Percentiles rank a stretch among this genome's conserved stretches.
phyloP scores from a whole-genome alignment of 2,329 filamentous ascomycete genomes.

The Pseudogymnoascus sp. region DNA sequence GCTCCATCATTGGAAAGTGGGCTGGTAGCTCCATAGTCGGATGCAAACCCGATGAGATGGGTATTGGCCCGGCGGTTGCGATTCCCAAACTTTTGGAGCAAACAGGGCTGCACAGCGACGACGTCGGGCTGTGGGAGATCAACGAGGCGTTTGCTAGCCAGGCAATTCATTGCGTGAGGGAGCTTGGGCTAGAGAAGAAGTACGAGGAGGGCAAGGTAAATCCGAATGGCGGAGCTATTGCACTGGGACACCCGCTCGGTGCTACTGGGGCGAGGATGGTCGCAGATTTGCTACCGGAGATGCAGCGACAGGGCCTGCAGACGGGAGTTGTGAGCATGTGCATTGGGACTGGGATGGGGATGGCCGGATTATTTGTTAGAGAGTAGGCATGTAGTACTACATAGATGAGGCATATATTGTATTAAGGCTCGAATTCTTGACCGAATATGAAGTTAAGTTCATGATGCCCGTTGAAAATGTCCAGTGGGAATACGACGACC shows the following conservation, averaged over 20 bases:
- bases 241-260: slow-evolving; percentile 84
- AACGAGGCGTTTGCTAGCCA: slow-evolving; percentile 74
- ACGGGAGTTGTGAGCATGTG: slow-evolving; percentile 90
- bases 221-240: slow-evolving; percentile 87
- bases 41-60: slow-evolving; percentile 88
- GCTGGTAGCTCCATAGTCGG: slow-evolving; percentile 68
- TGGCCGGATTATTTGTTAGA: slow-evolving; percentile 59
- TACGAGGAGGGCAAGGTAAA: slow-evolving; percentile 68
- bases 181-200: slow-evolving; percentile 55
- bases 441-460: not conserved
- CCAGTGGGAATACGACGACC: not conserved
- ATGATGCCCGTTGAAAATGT: not conserved
- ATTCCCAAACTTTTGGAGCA: slow-evolving; percentile 73
- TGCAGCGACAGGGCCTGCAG: slow-evolving; percentile 59
- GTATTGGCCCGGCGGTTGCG: slow-evolving; percentile 76
- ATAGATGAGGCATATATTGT: slow-evolving; percentile 4
- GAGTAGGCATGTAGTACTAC: slow-evolving; percentile 37
- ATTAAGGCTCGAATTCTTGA: not conserved
- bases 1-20: slow-evolving; percentile 72
- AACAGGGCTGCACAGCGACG: slow-evolving; percentile 56
- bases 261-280: slow-evolving; percentile 80
- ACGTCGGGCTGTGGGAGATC: slow-evolving; percentile 85
- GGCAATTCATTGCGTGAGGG: slow-evolving; percentile 61
- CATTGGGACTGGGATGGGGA: slow-evolving; percentile 73
- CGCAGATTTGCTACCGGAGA: slow-evolving; percentile 54